phyloP scores from a whole-genome alignment of 2,329 filamentous ascomycete genomes.

The Neonectria magnoliae region DNA sequence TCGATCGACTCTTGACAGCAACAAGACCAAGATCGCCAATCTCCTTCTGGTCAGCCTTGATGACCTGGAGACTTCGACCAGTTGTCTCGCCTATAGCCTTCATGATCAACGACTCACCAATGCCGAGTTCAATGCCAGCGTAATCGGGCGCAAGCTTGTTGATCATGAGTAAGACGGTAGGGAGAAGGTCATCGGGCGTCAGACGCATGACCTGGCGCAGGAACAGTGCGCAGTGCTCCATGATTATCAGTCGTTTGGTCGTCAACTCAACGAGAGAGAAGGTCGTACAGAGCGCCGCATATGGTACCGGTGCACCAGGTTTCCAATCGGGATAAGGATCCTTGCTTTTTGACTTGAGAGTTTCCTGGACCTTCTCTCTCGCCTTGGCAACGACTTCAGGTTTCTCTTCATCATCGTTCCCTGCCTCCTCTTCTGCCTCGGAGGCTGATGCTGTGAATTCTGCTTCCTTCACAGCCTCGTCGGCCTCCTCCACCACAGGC shows the following conservation, averaged over 20 bases:
- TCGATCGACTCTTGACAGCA: constrained; percentile 93
- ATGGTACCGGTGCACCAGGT: constrained; percentile 86
- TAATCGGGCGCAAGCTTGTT: constrained; percentile 98
- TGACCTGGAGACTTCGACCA: constrained; percentile 84
- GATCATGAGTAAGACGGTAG: constrained; percentile 94
- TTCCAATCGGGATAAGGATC: constrained; percentile 98
- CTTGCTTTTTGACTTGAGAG: constrained; percentile 73
- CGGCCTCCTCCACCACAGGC: constrained; percentile 20
- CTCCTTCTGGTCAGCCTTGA: constrained; percentile 95
- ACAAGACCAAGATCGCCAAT: constrained; percentile 96
- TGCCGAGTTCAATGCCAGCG: constrained; percentile 95
- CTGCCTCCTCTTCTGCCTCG: constrained; percentile 59
- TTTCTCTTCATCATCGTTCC: constrained; percentile 68
- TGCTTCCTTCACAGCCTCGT: constrained; percentile 44
- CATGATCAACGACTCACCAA: constrained; percentile 98
- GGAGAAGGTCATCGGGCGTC: constrained; percentile 86
- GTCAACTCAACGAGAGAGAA: constrained; percentile 97
- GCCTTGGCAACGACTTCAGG: constrained; percentile 78
- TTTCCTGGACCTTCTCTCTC: constrained; percentile 82
- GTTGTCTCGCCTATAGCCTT: constrained; percentile 97
- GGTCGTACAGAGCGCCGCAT: constrained; percentile 91
- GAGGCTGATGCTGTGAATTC: constrained; percentile 47
- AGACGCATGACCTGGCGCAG: constrained; percentile 93
- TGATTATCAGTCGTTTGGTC: constrained; percentile 87
- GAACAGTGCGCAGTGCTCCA: constrained; percentile 89